Evolutionary conservation across 352 stramenopile genomes (phyloP).

Genomic region (Blastocystis sp.): DNA sequence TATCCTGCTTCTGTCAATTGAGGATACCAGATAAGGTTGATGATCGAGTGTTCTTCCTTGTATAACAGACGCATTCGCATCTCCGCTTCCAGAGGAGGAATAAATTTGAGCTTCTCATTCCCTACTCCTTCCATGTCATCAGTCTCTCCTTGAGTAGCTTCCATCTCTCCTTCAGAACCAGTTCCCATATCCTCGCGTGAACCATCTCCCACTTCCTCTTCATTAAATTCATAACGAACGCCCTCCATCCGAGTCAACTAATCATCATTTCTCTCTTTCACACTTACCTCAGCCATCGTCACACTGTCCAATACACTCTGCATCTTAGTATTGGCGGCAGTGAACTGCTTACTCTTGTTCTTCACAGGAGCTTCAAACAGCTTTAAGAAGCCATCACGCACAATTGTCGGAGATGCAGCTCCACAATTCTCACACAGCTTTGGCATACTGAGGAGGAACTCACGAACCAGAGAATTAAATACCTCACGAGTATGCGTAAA

Average conservation of each 20-base stretch:
- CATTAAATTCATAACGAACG: slow-evolving; percentile 74
- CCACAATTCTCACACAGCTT: slow-evolving; percentile 92
- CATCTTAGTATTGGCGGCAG: slow-evolving; percentile 68
- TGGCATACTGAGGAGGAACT: slow-evolving; percentile 83
- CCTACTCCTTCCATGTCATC: slow-evolving; percentile 43
- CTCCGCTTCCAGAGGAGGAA: slow-evolving; percentile 87
- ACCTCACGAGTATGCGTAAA: slow-evolving; percentile 65
- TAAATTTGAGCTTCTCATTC: slow-evolving; percentile 76
- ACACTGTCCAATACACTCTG: slow-evolving; percentile 68
- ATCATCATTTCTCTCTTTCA: too few species aligned
- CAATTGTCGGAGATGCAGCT: slow-evolving; percentile 83
- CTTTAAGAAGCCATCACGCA: slow-evolving; percentile 92
- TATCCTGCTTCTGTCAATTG: slow-evolving; percentile 49
- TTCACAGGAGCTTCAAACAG: slow-evolving; percentile 59
- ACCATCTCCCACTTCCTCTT: slow-evolving; percentile 70
- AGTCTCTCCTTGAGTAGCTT: too few species aligned
- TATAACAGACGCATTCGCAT: slow-evolving; percentile 87
- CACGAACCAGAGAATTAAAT: slow-evolving; percentile 68
- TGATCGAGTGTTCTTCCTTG: slow-evolving; percentile 81
- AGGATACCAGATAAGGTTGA: slow-evolving; percentile 79
- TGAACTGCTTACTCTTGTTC: slow-evolving; percentile 58
- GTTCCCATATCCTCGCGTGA: slow-evolving; percentile 33
- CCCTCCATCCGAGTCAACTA: slow-evolving; percentile 64
- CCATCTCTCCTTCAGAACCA: neutral
- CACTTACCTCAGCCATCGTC: slow-evolving; percentile 64